Percentiles rank a stretch among this genome's conserved stretches.
Evolutionary conservation across 116 monocot species (phyloP).

Genomic region (Zostera marina): DNA sequence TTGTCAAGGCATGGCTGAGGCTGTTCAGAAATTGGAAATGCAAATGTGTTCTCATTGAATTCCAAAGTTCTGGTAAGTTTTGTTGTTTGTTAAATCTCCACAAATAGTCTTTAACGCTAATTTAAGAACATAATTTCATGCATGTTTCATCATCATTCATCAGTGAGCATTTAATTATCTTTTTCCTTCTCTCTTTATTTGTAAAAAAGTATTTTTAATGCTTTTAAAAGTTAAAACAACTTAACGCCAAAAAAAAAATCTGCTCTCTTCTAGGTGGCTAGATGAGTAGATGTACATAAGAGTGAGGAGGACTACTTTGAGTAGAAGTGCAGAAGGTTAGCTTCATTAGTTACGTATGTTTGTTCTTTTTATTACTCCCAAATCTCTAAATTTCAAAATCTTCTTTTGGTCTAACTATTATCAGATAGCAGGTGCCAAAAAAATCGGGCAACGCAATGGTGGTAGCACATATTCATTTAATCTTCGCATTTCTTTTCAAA

Average conservation of each 20-base stretch:
- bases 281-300: not conserved
- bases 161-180: not conserved
- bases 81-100: not conserved
- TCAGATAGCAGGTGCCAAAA: too few species aligned
- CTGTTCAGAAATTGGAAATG: conserved; percentile 35
- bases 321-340: too few species aligned
- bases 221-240: not conserved
- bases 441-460: too few species aligned
- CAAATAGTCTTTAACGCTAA: not conserved
- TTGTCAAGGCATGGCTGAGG: conserved; percentile 37
- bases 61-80: not conserved
- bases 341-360: too few species aligned
- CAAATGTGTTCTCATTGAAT: conserved; percentile 16
- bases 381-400: too few species aligned
- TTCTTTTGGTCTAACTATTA: too few species aligned
- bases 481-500: too few species aligned
- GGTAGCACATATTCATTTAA: too few species aligned
- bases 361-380: too few species aligned
- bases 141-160: too few species aligned
- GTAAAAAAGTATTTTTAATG: not conserved
- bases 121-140: not conserved
- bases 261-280: not conserved
- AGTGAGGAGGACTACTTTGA: too few species aligned
- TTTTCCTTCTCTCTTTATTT: not conserved
- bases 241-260: not conserved